Evolutionary conservation across 2,329 filamentous ascomycete genomes (phyloP).

Genomic region (Esteya vermicola): DNA sequence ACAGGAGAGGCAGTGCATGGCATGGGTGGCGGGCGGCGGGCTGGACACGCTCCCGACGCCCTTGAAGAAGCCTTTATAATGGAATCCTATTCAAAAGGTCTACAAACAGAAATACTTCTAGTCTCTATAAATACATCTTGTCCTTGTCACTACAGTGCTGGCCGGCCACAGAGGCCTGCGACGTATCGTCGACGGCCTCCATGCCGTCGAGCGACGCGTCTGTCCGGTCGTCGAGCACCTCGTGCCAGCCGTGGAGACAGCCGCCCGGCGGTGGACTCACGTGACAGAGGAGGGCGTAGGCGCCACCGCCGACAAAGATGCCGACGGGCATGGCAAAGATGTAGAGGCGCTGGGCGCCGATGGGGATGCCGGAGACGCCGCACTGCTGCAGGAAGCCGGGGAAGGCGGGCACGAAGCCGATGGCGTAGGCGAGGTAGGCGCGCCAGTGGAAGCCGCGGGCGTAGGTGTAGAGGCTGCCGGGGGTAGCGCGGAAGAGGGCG

Average conservation of each 20-base stretch:
- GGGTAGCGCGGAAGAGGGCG: constrained; percentile 62
- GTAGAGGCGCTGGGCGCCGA: constrained; percentile 74
- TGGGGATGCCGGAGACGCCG: constrained; percentile 55
- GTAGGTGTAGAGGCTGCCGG: constrained; percentile 58
- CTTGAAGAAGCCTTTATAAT: too few species aligned
- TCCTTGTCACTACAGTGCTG: too few species aligned
- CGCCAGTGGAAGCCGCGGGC: constrained; percentile 66
- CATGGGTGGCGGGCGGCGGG: too few species aligned
- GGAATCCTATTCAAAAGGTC: too few species aligned
- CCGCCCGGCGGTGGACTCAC: constrained; percentile 60
- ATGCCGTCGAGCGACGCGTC: too few species aligned
- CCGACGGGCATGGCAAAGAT: constrained; percentile 84
- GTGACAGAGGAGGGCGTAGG: constrained; percentile 59
- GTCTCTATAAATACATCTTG: too few species aligned
- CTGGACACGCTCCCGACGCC: too few species aligned
- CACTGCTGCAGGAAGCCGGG: constrained; percentile 76
- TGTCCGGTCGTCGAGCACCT: too few species aligned
- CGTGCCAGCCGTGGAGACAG: constrained; percentile 39
- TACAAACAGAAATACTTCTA: too few species aligned
- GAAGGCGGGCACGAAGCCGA: constrained; percentile 77
- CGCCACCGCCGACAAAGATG: constrained; percentile 50
- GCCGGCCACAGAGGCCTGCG: too few species aligned
- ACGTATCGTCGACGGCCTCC: too few species aligned
- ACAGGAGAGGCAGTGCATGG: too few species aligned
- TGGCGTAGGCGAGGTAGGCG: constrained; percentile 68